Conservation (phyloP, 106 monocot genomes). For the Apostasia shenzhenica region DNA sequence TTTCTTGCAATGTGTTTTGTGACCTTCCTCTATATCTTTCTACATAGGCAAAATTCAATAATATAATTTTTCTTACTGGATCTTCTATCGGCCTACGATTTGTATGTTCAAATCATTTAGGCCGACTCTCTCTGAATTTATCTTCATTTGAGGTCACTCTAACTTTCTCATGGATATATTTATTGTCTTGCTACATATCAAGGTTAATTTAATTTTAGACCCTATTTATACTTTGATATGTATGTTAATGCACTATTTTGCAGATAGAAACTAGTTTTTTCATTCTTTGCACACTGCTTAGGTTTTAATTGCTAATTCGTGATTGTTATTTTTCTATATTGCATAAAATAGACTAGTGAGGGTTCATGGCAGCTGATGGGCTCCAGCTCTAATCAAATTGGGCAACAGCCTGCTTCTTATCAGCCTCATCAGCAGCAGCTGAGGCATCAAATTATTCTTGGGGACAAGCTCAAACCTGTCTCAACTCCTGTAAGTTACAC, state of each 20-base stretch:
- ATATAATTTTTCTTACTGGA: too few relatives aligned
- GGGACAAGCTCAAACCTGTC: conserved; percentile 46
- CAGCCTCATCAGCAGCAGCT: conserved; percentile 47
- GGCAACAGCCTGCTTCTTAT: conserved; percentile 22
- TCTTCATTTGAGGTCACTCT: too few relatives aligned
- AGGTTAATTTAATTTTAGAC: too few relatives aligned
- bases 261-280: not conserved
- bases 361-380: conserved; percentile 51
- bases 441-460: conserved; percentile 67
- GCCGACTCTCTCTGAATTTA: too few relatives aligned
- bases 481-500: conserved; percentile 20
- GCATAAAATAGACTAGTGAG: conserved; percentile 24
- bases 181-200: too few relatives aligned
- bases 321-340: not conserved
- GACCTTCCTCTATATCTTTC: too few relatives aligned
- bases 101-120: too few relatives aligned
- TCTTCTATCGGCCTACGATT: too few relatives aligned
- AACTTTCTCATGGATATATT: too few relatives aligned
- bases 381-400: conserved; percentile 30
- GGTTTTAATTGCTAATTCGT: not conserved
- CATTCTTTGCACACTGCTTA: not conserved
- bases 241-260: not conserved
- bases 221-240: not conserved
- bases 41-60: too few relatives aligned
- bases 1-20: too few relatives aligned